Percentiles rank a stretch among this genome's conserved stretches.
Evolutionary conservation across 2,329 filamentous ascomycete species (phyloP).

Genomic region (Parastagonospora nodorum): DNA sequence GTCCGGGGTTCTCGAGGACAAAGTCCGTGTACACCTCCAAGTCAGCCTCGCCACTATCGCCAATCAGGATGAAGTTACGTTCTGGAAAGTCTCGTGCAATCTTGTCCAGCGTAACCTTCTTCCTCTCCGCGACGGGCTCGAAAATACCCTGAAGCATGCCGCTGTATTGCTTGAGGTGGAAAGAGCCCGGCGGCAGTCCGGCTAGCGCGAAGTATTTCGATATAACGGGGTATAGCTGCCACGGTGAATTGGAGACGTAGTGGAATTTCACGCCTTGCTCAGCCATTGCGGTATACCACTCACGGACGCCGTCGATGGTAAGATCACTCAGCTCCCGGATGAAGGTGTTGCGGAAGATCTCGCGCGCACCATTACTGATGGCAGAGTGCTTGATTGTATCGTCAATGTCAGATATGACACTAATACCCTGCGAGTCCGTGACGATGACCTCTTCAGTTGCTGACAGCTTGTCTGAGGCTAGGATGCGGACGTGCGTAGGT

Average conservation of each 20-base stretch:
- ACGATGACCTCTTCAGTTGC: slow-evolving; percentile 78
- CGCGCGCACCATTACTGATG: slow-evolving; percentile 82
- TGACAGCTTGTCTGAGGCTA: slow-evolving; percentile 85
- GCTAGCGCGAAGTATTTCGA: slow-evolving; percentile 82
- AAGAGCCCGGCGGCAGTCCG: slow-evolving; percentile 82
- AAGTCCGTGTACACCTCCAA: slow-evolving; percentile 96
- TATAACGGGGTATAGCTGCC: slow-evolving; percentile 93
- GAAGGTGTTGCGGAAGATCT: slow-evolving; percentile 97
- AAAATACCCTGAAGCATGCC: slow-evolving; percentile 99
- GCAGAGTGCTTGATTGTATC: slow-evolving; percentile 97
- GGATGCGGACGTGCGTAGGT: slow-evolving; percentile 84
- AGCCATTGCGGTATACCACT: slow-evolving; percentile 84
- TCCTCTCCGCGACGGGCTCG: slow-evolving; percentile 93
- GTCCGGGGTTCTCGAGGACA: slow-evolving; percentile 80
- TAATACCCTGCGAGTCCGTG: slow-evolving; percentile 79
- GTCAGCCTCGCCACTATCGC: slow-evolving; percentile 95
- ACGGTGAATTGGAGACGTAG: slow-evolving; percentile 99
- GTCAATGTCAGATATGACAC: slow-evolving; percentile 95
- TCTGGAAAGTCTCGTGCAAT: slow-evolving; percentile 89
- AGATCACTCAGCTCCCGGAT: slow-evolving; percentile 82
- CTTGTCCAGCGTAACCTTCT: slow-evolving; percentile 83
- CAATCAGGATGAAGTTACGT: slow-evolving; percentile 86
- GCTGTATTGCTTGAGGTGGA: slow-evolving; percentile 94
- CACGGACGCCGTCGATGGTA: slow-evolving; percentile 81
- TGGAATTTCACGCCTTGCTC: slow-evolving; percentile 85